Percentiles rank a stretch among this genome's conserved stretches.
phyloP scores from a whole-genome alignment of 345 rosid species.

The Sapria himalayana region DNA sequence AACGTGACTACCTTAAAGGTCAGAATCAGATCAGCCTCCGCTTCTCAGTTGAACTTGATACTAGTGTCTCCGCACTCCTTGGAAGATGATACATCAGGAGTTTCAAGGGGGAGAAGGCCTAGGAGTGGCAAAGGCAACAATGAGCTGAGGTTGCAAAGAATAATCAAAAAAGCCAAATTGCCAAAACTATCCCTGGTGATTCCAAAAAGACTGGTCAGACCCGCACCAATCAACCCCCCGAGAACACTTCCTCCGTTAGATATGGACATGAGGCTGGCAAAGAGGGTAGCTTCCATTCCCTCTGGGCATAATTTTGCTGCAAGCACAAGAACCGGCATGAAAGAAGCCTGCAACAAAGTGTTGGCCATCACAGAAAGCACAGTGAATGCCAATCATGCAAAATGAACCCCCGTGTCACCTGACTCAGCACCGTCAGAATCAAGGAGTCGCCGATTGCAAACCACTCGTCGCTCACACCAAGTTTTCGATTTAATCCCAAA shows the following conservation, averaged over 20 bases:
- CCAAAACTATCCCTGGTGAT: constrained; percentile 62
- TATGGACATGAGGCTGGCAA: constrained; percentile 89
- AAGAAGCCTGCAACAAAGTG: constrained; percentile 53
- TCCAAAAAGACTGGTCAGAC: constrained; percentile 61
- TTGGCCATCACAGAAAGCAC: no score
- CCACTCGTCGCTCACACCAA: constrained; percentile 90
- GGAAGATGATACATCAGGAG: constrained; percentile 15
- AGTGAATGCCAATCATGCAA: no score
- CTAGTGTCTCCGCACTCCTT: constrained; percentile 35
- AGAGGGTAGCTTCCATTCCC: constrained; percentile 96
- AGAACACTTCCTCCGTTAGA: constrained; percentile 82
- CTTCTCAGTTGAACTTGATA: constrained; percentile 51
- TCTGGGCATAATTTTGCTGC: constrained; percentile 87
- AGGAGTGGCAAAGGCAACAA: constrained; percentile 82
- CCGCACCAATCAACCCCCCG: constrained; percentile 82
- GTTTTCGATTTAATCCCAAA: constrained; percentile 51
- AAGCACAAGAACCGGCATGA: constrained; percentile 90
- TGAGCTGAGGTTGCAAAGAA: constrained; percentile 93
- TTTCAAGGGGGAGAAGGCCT: constrained; percentile 48
- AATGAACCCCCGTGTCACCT: no score
- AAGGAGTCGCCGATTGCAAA: constrained; percentile 92
- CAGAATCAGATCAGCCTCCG: no score
- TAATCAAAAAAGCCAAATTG: constrained; percentile 37
- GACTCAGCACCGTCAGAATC: constrained; percentile 72
- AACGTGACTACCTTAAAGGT: no score